Evolutionary conservation across 495 filamentous ascomycete species (phyloP), one percentile per base, ranked within the genome.

Genomic region (Arthonia radiata): DNA sequence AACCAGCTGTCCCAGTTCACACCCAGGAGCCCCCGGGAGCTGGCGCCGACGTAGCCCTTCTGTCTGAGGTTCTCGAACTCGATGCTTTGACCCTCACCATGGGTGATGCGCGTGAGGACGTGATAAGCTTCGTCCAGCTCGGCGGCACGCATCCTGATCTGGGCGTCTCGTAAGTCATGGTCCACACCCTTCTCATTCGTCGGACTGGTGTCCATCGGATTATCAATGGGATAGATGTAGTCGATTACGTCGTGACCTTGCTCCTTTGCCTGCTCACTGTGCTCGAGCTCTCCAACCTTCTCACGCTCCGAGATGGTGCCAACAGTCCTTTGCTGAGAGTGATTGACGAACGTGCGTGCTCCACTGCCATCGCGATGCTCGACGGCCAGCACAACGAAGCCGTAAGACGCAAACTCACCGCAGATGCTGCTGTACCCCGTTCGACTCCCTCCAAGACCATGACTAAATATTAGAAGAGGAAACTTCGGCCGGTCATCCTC

Each of bases 31-130:
- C 42, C 42, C 37, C 53, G 43, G 0, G 60, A 62, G 30, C 54
- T 60, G 2, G 54, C 45, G 11, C 52, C 61, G n/a, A 54, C 43
- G 23, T 54, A 58, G 4, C 53, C 60, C 25, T 50, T 52, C 14
- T 48, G 49, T 17, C 57, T 43, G 10, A 63, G 36, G 29, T 64
- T 67, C 19, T 47, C 37, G n/a, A 39, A 32, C 9, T 47, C 37
- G 11, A 64, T 31, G 1, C 32, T 29, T 28, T 45, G 36, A 8
- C 33, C 49, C 25, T 38, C 25, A 4, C 53, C 53, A 6, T 31
- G 23, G 18, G 26, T 17, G 9, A 57, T 46, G 15, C 44, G 19
- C 6, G 32, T 19, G 8, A 57, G 26, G 15, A 53, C 23, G 3
- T 26, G 17, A 31, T 52, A 55, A 8, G 44, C 47, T 26, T 55